A percentile compares a stretch with the other conserved stretches of the same genome.
These are phyloP conservation scores for Scorias spongiosa DNA, from an alignment of 2,329 filamentous ascomycete genomes.

Conservation along the genomic window DNA sequence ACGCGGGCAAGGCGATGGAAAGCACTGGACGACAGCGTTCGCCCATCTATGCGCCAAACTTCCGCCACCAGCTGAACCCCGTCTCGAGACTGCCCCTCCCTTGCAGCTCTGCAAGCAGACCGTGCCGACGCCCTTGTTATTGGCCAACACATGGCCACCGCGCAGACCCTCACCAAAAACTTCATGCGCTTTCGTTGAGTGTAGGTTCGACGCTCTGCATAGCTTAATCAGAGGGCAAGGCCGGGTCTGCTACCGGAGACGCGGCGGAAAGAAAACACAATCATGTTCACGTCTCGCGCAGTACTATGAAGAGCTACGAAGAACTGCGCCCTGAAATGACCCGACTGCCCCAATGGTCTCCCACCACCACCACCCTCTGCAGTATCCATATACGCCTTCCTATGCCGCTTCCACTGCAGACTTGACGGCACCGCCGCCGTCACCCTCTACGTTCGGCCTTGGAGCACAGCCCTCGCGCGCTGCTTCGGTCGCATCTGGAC, in stretches of 20 bases:
- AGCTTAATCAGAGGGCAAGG: no score
- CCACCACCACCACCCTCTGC: not conserved
- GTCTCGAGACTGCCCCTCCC: not conserved
- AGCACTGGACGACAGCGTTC: no score
- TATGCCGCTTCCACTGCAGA: not conserved
- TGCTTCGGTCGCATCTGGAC: conserved; percentile 50
- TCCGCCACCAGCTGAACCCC: not conserved
- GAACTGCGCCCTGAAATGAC: not conserved
- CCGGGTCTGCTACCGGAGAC: no score
- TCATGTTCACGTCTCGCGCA: no score
- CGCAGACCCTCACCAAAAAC: no score
- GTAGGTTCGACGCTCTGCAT: no score
- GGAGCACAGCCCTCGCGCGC: conserved; percentile 22
- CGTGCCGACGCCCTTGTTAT: no score
- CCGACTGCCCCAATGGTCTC: not conserved
- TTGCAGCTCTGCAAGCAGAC: not conserved
- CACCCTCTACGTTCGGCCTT: not conserved
- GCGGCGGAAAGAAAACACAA: no score
- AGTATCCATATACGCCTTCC: not conserved
- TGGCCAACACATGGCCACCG: not conserved
- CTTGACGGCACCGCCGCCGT: not conserved
- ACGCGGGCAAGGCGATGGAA: no score
- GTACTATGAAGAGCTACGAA: no score
- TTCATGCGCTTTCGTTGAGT: no score
- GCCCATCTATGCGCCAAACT: no score